Percentiles rank a stretch among this genome's conserved stretches.
These are phyloP conservation scores for Penicillium sp. DNA, from an alignment of 2,329 filamentous ascomycete species.

Conservation along the genomic window DNA sequence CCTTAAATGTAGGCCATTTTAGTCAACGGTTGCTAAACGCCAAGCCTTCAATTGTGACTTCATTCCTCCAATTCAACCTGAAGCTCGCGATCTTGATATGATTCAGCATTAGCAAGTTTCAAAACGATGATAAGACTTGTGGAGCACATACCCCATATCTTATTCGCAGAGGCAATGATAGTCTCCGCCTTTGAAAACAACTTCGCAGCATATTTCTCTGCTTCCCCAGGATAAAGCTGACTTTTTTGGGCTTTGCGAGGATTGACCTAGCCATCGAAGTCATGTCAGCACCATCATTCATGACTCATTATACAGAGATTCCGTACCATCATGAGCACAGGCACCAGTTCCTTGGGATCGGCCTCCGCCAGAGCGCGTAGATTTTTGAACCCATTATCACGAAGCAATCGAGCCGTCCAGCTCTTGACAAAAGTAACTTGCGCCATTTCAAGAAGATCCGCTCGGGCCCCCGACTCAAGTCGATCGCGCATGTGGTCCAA, in stretches of 20 bases:
- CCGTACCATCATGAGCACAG: constrained; percentile 67
- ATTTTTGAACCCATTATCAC: constrained; percentile 72
- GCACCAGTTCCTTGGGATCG: constrained; percentile 64
- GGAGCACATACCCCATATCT: constrained; percentile 55
- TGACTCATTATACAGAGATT: not conserved
- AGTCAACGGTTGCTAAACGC: not conserved
- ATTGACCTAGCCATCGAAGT: constrained; percentile 53
- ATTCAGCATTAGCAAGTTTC: not conserved
- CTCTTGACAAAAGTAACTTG: constrained; percentile 75
- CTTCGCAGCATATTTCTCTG: constrained; percentile 62
- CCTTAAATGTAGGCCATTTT: not conserved
- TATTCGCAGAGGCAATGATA: constrained; percentile 67
- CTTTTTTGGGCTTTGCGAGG: constrained; percentile 55
- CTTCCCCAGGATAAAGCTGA: constrained; percentile 57
- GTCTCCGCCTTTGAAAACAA: constrained; percentile 64
- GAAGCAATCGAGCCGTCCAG: constrained; percentile 69
- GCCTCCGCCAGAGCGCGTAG: constrained; percentile 68
- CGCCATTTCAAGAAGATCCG: constrained; percentile 68
- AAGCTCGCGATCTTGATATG: constrained; percentile 35
- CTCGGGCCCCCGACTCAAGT: constrained; percentile 67
- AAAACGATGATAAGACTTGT: constrained; percentile 11
- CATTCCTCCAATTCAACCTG: constrained; percentile 37
- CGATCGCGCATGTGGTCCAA: constrained; percentile 74
- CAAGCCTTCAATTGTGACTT: not conserved
- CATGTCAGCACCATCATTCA: not conserved